Base-by-base conservation (phyloP, 306 rosid species). In the Senna tora region DNA sequence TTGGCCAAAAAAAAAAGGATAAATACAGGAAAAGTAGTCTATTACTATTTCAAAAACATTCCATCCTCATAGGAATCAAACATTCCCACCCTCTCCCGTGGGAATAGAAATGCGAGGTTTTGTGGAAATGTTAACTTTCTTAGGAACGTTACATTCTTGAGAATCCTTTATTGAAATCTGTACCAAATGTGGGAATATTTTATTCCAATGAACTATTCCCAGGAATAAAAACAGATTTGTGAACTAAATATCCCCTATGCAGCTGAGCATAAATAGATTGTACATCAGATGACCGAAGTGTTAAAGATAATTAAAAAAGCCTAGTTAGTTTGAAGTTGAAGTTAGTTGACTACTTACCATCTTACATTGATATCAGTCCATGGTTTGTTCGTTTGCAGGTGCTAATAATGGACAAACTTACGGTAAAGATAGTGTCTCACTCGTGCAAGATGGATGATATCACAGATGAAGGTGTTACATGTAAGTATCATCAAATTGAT, bases 391-490 rank as follows among this genome's bases (percentile, higher is more conserved):
- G 71, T 36, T 60, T 84, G 71, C 80, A 93, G 98, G 98, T 93
- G 67, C 88, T 87, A 39, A 91, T 93, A 80, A 89, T 93, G 98
- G 97, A 93, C 87, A 93, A 83, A 77, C 82, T 93, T 66, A 93
- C 98, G 41, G 89, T 93, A 39, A 93, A 87, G 92, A 87, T 93
- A 83, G 91, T 91, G 97, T 93, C 98, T 45, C 84, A 83, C 77
- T 82, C 98, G 14, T 93, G 98, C 86, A 93, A 87, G 91, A 93
- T 93, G 98, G 97, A 96, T 56, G 98, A 93, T 84, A 89, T 93
- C 79, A 89, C 98, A 33, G 94, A 91, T 36, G 98, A 93, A 87
- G 97, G 96, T 12, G 96, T 91, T 86, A 87, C 97, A 84, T 89
- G 98, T 93, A 93, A 85, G 97, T 68, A 77, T 76, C 79, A 28